Conservation (phyloP, 257 asterid species). For the Solanum peruvianum region DNA sequence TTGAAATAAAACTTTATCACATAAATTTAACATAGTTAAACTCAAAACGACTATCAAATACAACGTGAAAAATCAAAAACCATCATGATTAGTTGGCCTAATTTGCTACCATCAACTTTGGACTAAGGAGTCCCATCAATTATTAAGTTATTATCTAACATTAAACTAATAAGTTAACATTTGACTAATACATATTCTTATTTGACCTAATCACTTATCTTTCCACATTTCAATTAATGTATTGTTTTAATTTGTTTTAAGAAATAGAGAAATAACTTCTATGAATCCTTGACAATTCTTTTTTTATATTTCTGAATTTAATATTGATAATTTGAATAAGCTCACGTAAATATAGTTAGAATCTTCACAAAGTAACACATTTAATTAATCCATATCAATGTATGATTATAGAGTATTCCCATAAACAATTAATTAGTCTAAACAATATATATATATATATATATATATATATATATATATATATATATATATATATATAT, state of each 20-base stretch:
- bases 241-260: neutral
- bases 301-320: too few species aligned
- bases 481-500: too few species aligned
- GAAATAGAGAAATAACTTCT: too few species aligned
- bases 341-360: too few species aligned
- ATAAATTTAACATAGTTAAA: neutral
- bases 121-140: neutral
- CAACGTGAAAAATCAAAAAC: neutral
- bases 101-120: neutral
- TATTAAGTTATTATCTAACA: neutral
- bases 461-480: too few species aligned
- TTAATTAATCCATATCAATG: too few species aligned
- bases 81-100: neutral
- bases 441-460: too few species aligned
- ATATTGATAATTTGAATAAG: too few species aligned
- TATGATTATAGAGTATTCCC: too few species aligned
- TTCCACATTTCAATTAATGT: neutral
- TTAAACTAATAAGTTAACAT: neutral
- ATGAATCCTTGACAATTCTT: too few species aligned
- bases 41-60: neutral
- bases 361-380: too few species aligned
- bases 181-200: neutral
- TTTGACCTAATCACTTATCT: neutral
- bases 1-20: accelerated
- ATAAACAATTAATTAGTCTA: too few species aligned